Evolutionary conservation across 371 early-diverging fungal species (phyloP).

Genomic region (Zychaea mexicana): DNA sequence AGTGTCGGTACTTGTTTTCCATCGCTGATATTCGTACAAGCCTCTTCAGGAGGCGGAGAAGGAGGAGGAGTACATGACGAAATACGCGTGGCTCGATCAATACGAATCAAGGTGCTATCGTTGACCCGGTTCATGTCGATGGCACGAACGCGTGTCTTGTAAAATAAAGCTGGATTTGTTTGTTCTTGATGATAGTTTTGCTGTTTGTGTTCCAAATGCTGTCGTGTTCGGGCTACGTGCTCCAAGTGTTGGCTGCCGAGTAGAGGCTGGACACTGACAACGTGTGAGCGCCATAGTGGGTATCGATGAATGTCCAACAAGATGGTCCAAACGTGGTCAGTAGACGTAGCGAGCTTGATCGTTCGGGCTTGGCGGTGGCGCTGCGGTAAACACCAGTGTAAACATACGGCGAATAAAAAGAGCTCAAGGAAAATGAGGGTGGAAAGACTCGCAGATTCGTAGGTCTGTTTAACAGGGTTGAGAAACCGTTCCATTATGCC

Average conservation of each 20-base stretch:
- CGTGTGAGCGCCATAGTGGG: constrained; percentile 22
- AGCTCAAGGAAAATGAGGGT: constrained; percentile 15
- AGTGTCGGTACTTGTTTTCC: neutral
- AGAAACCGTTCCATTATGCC: neutral
- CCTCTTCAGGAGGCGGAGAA: too few relatives aligned
- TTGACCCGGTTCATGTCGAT: constrained; percentile 14
- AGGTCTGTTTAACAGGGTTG: neutral
- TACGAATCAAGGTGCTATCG: constrained; percentile 7
- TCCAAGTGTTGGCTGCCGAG: constrained; percentile 6
- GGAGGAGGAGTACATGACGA: neutral
- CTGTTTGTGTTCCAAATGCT: constrained; percentile 19
- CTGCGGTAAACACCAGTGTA: constrained; percentile 18
- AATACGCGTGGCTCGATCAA: constrained; percentile 13
- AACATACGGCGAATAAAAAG: constrained; percentile 11
- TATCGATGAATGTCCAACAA: constrained; percentile 17
- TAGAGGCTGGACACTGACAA: constrained; percentile 13
- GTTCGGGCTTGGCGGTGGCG: constrained; percentile 9
- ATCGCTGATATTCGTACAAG: too few relatives aligned
- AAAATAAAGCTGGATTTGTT: neutral
- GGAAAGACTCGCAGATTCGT: constrained; percentile 16
- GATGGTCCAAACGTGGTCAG: constrained; percentile 9
- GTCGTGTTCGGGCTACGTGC: too few relatives aligned
- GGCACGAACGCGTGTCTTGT: constrained; percentile 16
- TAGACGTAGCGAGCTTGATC: neutral
- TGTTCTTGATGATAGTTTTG: constrained; percentile 11